These are phyloP conservation scores for Mentha longifolia DNA, from an alignment of 257 asterid genomes.

Conservation along the genomic window DNA sequence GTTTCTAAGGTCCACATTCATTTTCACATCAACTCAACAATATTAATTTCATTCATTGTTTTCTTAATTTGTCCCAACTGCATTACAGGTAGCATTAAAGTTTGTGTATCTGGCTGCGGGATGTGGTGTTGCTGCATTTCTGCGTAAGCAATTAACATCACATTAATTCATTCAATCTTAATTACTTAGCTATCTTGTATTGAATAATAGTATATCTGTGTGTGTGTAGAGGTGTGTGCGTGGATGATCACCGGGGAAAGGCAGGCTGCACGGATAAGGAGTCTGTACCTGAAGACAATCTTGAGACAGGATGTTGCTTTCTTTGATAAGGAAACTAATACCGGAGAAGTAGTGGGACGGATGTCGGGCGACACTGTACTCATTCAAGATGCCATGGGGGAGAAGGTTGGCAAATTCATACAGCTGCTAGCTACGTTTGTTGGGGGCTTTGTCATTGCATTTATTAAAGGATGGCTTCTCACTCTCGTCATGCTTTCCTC, in stretches of 20 bases:
- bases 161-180: background rate
- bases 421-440: constrained; percentile 63
- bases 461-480: constrained; percentile 72
- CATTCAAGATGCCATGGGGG: constrained; percentile 85
- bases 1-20: constrained; percentile 45
- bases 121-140: constrained; percentile 64
- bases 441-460: constrained; percentile 70
- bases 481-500: constrained; percentile 64
- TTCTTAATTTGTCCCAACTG: background rate
- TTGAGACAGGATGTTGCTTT: constrained; percentile 80
- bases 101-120: constrained; percentile 63
- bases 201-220: too few species aligned
- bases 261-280: constrained; percentile 74
- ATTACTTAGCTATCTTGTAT: too few species aligned
- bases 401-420: constrained; percentile 73
- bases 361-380: constrained; percentile 79
- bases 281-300: constrained; percentile 58
- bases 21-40: background rate
- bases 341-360: constrained; percentile 69
- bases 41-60: too few species aligned
- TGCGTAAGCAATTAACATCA: constrained; percentile 48
- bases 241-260: constrained; percentile 93
- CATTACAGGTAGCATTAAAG: constrained; percentile 53
- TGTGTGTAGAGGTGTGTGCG: constrained; percentile 61
- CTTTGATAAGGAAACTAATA: constrained; percentile 76